Evolutionary conservation across 139 green algal species (phyloP).

Genomic region (Coccomyxa sp.): DNA sequence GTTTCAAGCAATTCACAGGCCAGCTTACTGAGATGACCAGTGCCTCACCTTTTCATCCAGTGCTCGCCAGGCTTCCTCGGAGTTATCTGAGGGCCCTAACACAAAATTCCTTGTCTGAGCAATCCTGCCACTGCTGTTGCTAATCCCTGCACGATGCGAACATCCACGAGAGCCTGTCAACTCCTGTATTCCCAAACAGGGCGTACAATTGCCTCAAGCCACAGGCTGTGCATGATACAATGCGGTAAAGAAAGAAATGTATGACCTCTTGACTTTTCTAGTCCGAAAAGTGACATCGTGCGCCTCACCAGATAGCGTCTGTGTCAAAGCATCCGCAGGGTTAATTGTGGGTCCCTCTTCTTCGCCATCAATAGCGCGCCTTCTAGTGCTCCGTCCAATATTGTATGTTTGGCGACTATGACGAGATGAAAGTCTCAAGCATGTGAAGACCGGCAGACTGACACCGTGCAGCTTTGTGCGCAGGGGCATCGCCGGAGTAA

Average conservation of each 20-base stretch:
- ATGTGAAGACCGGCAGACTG: too few relatives aligned
- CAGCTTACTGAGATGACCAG: not conserved
- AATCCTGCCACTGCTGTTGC: slow-evolving; percentile 5
- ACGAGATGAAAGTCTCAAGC: too few relatives aligned
- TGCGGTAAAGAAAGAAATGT: not conserved
- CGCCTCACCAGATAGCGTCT: not conserved
- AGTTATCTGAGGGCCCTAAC: slow-evolving; percentile 24
- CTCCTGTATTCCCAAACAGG: too few relatives aligned
- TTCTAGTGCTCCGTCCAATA: too few relatives aligned
- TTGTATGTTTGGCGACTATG: too few relatives aligned
- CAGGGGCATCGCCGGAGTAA: too few relatives aligned
- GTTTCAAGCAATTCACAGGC: not conserved
- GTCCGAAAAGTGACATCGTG: not conserved
- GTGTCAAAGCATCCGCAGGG: too few relatives aligned
- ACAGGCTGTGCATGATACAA: not conserved
- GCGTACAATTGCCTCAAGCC: too few relatives aligned
- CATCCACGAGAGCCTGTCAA: not conserved
- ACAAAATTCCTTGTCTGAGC: slow-evolving; percentile 36
- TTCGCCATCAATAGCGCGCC: too few relatives aligned
- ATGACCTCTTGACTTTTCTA: not conserved
- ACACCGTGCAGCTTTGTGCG: too few relatives aligned
- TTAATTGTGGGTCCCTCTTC: too few relatives aligned
- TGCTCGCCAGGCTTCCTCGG: slow-evolving; percentile 35
- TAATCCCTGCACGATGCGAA: not conserved
- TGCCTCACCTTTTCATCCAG: slow-evolving; percentile 25